Conservation (phyloP, 352 stramenopile species). For the Pythium dissimile region DNA sequence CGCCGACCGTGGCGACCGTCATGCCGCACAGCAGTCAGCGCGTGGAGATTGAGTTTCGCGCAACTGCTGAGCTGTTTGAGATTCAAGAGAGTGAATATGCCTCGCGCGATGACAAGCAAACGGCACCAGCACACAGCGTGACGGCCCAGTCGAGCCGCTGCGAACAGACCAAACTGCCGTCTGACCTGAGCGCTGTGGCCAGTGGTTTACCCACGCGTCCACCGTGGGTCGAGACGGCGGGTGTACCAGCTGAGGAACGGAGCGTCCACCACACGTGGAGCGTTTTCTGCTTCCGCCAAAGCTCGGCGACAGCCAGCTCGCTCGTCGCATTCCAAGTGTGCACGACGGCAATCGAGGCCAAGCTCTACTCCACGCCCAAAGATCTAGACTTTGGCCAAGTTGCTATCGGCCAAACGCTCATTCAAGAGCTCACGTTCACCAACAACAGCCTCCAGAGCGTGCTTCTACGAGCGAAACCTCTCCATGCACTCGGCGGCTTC, state of each 20-base stretch:
- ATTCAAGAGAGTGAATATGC: conserved; percentile 18
- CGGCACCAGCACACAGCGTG: conserved; percentile 11
- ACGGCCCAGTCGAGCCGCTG: not conserved
- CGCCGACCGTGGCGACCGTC: conserved; percentile 61
- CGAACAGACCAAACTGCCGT: not conserved
- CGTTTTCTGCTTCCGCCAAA: conserved; percentile 64
- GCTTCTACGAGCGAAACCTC: conserved; percentile 38
- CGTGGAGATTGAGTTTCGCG: conserved; percentile 82
- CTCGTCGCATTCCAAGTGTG: conserved; percentile 48
- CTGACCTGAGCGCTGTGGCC: not conserved
- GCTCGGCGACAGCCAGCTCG: not conserved
- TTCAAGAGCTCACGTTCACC: conserved; percentile 55
- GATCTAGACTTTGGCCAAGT: conserved; percentile 84
- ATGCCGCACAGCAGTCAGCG: conserved; percentile 35
- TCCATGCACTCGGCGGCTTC: conserved; percentile 85
- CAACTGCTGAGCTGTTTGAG: conserved; percentile 42
- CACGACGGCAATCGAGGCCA: conserved; percentile 56
- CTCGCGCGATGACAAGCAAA: not conserved
- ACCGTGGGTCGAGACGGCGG: conserved; percentile 14
- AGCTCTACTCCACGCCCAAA: conserved; percentile 39
- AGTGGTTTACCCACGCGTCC: not conserved
- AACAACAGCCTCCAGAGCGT: conserved; percentile 43
- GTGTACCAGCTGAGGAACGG: conserved; percentile 38
- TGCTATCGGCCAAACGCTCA: conserved; percentile 68
- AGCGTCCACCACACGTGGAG: conserved; percentile 79